phyloP scores from a whole-genome alignment of 2,329 filamentous ascomycete species.

The Byssoonygena ceratinophila region DNA sequence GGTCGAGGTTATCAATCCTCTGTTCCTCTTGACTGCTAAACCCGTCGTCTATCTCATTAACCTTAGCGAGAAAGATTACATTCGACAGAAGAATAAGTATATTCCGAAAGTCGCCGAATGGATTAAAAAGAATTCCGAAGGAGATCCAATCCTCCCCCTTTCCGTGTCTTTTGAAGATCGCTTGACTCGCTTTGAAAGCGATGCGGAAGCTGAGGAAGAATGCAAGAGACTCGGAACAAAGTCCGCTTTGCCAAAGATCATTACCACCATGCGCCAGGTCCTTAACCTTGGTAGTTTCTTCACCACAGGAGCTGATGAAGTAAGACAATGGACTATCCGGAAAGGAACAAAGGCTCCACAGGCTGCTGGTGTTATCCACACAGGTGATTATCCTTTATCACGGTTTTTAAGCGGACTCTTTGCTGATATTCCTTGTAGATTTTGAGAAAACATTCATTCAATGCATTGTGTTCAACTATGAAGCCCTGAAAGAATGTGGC shows the following conservation, averaged over 20 bases:
- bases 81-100: constrained; percentile 99
- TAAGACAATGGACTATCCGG: constrained; percentile 95
- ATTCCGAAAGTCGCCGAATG: constrained; percentile 86
- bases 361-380: constrained; percentile 94
- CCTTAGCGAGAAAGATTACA: constrained; percentile 90
- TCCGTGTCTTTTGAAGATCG: constrained; percentile 91
- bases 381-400: constrained; percentile 30
- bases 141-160: constrained; percentile 85
- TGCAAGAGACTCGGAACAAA: constrained; percentile 79
- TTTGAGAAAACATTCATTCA: constrained; percentile 99
- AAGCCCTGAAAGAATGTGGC: constrained; percentile 67
- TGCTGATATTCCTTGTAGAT: constrained; percentile 40
- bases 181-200: constrained; percentile 66
- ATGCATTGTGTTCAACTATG: constrained; percentile 85
- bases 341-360: constrained; percentile 95
- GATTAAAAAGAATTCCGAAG: constrained; percentile 81
- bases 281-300: constrained; percentile 92
- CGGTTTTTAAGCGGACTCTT: neutral
- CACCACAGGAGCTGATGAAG: constrained; percentile 90
- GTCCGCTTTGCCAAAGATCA: constrained; percentile 82
- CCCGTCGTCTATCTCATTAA: constrained; percentile 96
- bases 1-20: constrained; percentile 95
- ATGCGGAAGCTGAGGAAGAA: constrained; percentile 69
- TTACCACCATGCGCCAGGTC: constrained; percentile 83
- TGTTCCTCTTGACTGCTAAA: constrained; percentile 91